Conservation (phyloP, 495 filamentous ascomycete genomes). For the Xanthoparmelia taractica region DNA sequence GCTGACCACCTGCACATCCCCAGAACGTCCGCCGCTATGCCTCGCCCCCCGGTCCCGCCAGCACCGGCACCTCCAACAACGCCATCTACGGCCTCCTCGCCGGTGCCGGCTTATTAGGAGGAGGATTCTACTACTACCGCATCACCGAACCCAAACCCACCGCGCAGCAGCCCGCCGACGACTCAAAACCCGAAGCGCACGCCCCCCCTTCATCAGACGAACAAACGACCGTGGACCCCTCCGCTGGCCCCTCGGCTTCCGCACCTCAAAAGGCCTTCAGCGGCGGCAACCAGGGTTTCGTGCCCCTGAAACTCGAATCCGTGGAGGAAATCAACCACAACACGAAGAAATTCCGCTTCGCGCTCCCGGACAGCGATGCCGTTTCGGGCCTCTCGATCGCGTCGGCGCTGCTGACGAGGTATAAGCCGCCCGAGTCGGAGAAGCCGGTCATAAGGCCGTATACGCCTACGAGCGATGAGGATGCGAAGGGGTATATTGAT, state of each 20-base stretch:
- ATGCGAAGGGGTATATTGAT: constrained; percentile 71
- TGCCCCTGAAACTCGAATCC: constrained; percentile 70
- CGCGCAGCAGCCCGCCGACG: constrained; percentile 12
- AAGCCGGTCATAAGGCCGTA: constrained; percentile 87
- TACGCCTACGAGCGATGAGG: constrained; percentile 82
- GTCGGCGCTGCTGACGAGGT: constrained; percentile 82
- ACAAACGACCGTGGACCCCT: constrained; percentile 6
- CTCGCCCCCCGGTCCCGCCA: constrained; percentile 38
- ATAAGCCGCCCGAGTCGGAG: constrained; percentile 63
- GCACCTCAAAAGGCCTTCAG: constrained; percentile 46
- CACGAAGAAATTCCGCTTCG: constrained; percentile 56
- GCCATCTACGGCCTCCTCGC: constrained; percentile 34
- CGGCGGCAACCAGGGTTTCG: constrained; percentile 80
- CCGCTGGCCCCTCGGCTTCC: constrained; percentile 20
- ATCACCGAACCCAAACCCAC: constrained; percentile 29
- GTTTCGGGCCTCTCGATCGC: constrained; percentile 73
- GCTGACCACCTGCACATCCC: constrained; percentile 2
- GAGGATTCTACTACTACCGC: constrained; percentile 39
- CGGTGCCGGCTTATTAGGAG: constrained; percentile 36
- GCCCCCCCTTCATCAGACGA: constrained; percentile 18
- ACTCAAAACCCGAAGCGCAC: constrained; percentile 10
- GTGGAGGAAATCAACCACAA: constrained; percentile 55
- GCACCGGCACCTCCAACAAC: constrained; percentile 27
- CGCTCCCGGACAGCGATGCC: constrained; percentile 64
- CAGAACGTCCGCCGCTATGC: constrained; percentile 49